Evolutionary conservation across 495 filamentous ascomycete genomes (phyloP), one percentile per base, ranked within the genome.

Genomic region (Daldinia loculata): DNA sequence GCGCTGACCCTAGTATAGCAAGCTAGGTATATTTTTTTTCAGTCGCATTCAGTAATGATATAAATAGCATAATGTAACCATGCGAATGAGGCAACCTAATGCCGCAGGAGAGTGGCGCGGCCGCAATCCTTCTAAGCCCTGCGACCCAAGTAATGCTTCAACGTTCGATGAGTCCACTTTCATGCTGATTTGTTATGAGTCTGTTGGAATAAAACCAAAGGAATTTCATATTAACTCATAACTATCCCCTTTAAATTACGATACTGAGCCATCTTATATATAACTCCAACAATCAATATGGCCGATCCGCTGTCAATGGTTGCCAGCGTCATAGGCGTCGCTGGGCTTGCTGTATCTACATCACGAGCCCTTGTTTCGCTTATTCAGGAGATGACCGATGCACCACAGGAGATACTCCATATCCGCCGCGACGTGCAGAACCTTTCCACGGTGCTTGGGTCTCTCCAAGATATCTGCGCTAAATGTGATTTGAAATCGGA

Each of bases 241-340:
- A 24, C 43, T 48, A 19, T 14, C 24, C 4, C 14, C 43, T 22
- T 48, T 24, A 19, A 22, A 48, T 48, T 7, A 17, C 43, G 17
- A 48, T 48, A 48, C 4, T 19, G 3, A 22, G 17, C 17, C 8
- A 22, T 24, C 17, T 48, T 9, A 11, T 0, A 27, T 27, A 52
- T 29, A 52, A 52, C 39, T 22, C 6, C 6, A 34, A 9, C 9
- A 56, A 19, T 14, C 19, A 56, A 24, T 12, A 75, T 72, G 69
- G 60, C 69, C 9, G 72, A 75, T 36, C 70, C 72, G 34, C 24
- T 75, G 6, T 75, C 72, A 12, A 32, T 72, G 22, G 51, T 57
- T 6, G 69, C 72, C 11, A 65, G 72, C 36, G 51, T 70, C 39
- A 53, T 58, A 5, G 72, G 72, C 26, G 45, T 75, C 6, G 30